phyloP scores from a whole-genome alignment of 2,329 filamentous ascomycete genomes.

The Monosporascus sp. region DNA sequence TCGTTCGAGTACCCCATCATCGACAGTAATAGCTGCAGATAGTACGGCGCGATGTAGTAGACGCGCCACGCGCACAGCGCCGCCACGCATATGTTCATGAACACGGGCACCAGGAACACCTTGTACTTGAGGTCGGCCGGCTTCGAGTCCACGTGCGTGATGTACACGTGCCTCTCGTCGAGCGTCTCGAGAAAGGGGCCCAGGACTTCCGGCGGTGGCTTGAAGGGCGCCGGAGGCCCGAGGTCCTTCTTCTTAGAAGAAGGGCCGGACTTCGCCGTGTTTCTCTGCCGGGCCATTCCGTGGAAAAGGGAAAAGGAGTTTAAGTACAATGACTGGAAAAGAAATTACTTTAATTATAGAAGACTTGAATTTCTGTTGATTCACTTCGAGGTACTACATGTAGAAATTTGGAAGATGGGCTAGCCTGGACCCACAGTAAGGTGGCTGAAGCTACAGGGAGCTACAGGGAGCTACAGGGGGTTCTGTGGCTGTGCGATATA shows the following conservation, averaged over 20 bases:
- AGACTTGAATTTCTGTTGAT: too few relatives aligned
- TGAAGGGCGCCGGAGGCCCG: constrained; percentile 60
- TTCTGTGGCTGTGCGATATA: not conserved
- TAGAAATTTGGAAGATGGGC: too few relatives aligned
- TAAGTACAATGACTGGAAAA: not conserved
- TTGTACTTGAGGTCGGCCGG: constrained; percentile 68
- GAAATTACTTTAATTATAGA: too few relatives aligned
- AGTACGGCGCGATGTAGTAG: constrained; percentile 65
- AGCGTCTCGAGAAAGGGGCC: constrained; percentile 62
- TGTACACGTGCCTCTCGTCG: constrained; percentile 67
- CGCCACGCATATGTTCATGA: constrained; percentile 67
- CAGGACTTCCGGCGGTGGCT: constrained; percentile 56
- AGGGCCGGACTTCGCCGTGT: constrained; percentile 14
- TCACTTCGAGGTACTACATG: too few relatives aligned
- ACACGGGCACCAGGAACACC: constrained; percentile 73
- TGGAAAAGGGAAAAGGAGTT: not conserved
- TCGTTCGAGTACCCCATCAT: constrained; percentile 61
- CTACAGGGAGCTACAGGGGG: too few relatives aligned
- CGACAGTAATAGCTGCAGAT: constrained; percentile 60
- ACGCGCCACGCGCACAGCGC: constrained; percentile 62
- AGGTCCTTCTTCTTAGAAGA: constrained; percentile 23
- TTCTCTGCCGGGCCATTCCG: constrained; percentile 23
- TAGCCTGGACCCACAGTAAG: too few relatives aligned
- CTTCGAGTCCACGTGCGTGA: constrained; percentile 74
- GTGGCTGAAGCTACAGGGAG: too few relatives aligned